Percentiles rank a stretch among this genome's conserved stretches.
Conservation (phyloP, 306 rosid genomes). For the Astragalus glycyphyllos region DNA sequence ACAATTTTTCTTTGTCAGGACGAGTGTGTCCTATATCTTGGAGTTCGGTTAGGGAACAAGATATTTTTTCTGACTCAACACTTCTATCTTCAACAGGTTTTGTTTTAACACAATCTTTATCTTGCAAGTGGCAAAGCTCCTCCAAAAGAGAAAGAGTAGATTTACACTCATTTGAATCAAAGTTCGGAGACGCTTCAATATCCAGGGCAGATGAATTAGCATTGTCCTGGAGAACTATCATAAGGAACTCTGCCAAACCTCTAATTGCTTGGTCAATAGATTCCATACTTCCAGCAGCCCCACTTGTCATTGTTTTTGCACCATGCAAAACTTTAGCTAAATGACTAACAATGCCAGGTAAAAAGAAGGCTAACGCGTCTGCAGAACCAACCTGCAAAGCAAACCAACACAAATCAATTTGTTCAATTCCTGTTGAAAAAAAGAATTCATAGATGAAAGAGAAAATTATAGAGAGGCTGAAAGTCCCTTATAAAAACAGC, state of each 20-base stretch:
- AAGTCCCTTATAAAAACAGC: not conserved
- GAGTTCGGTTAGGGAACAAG: constrained; percentile 43
- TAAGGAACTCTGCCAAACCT: constrained; percentile 84
- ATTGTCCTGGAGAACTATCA: constrained; percentile 84
- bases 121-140: constrained; percentile 76
- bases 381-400: constrained; percentile 78
- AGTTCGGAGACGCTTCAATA: constrained; percentile 47
- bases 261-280: constrained; percentile 83
- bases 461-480: constrained; percentile 1
- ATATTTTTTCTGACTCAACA: constrained; percentile 43
- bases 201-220: constrained; percentile 59
- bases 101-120: constrained; percentile 55
- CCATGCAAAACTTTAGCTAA: constrained; percentile 80
- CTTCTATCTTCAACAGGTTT: constrained; percentile 51
- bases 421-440: constrained; percentile 28
- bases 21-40: constrained; percentile 51
- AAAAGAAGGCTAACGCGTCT: constrained; percentile 91
- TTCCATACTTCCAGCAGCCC: constrained; percentile 86
- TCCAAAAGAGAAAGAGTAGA: constrained; percentile 66
- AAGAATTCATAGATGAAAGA: constrained; percentile 11
- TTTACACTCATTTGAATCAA: constrained; percentile 42
- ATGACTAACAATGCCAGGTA: constrained; percentile 93
- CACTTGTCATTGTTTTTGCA: constrained; percentile 79
- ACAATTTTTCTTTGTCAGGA: constrained; percentile 53
- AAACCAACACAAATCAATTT: constrained; percentile 34